A percentile compares a stretch with the other conserved stretches of the same genome.
phyloP scores from a whole-genome alignment of 192 early-diverging fungal genomes.

The Mortierella claussenii region DNA sequence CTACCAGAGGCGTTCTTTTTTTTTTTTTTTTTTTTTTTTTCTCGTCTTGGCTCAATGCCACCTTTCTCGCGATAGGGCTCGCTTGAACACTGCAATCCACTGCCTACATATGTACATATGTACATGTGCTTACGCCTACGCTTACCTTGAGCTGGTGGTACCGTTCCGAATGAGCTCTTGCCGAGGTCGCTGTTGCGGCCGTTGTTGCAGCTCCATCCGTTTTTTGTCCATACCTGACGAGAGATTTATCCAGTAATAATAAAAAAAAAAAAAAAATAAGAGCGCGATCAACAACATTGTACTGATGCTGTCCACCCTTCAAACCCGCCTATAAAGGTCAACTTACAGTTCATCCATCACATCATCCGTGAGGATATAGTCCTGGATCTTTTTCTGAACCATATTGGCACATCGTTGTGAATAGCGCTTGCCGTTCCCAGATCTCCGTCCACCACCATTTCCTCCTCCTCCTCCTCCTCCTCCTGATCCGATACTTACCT shows the following conservation, averaged over 20 bases:
- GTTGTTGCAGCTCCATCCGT: conserved; percentile 16
- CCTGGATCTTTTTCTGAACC: conserved; percentile 37
- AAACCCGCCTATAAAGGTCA: too few relatives aligned
- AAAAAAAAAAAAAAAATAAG: background rate
- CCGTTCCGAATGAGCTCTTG: conserved; percentile 36
- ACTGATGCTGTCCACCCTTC: too few relatives aligned
- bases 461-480: conserved; percentile 1
- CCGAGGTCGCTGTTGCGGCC: conserved; percentile 2
- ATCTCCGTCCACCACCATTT: conserved; percentile 8
- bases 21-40: background rate
- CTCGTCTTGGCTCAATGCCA: background rate
- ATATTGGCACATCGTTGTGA: conserved; percentile 33
- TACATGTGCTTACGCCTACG: background rate
- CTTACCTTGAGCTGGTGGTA: conserved; percentile 49
- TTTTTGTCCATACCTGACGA: conserved; percentile 29
- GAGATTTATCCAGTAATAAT: background rate
- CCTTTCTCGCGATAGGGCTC: background rate
- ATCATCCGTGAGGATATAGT: conserved; percentile 44
- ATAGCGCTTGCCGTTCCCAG: conserved; percentile 26
- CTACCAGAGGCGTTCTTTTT: conserved; percentile 40
- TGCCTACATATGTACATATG: background rate
- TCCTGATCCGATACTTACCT: conserved; percentile 1
- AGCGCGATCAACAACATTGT: background rate
- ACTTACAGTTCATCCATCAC: conserved; percentile 51
- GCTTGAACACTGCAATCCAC: too few relatives aligned